These are phyloP conservation scores for Leccinum subtestaceum DNA, from an alignment of 768 basidiomycete genomes.

Conservation along the genomic window DNA sequence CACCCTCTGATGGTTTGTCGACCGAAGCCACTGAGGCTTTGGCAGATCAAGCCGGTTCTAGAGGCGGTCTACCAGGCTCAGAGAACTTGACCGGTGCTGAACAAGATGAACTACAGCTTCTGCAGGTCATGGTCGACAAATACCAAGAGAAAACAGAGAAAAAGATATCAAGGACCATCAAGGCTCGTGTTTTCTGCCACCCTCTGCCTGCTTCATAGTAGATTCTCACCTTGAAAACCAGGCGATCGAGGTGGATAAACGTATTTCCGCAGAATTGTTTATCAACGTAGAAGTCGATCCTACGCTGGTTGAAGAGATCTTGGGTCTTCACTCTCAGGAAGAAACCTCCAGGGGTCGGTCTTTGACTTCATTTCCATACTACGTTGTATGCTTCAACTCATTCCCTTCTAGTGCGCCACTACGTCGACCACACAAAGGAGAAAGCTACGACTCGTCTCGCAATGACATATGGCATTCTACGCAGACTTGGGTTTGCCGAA, in stretches of 20 bases:
- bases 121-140: conserved; percentile 77
- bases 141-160: conserved; percentile 87
- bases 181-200: conserved; percentile 43
- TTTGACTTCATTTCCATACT: neutral
- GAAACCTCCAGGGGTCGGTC: conserved; percentile 29
- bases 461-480: conserved; percentile 76
- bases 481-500: conserved; percentile 74
- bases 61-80: conserved; percentile 7
- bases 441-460: conserved; percentile 70
- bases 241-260: conserved; percentile 81
- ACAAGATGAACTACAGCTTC: conserved; percentile 49
- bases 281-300: conserved; percentile 62
- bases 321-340: conserved; percentile 48
- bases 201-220: neutral
- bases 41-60: conserved; percentile 4
- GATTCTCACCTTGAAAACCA: conserved; percentile 3
- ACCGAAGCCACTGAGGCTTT: conserved; percentile 7
- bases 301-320: conserved; percentile 52
- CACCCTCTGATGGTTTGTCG: conserved; percentile 3
- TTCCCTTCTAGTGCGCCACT: conserved; percentile 5
- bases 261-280: conserved; percentile 57
- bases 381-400: conserved; percentile 2
- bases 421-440: conserved; percentile 60
- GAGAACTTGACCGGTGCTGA: conserved; percentile 34
- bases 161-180: conserved; percentile 68